A percentile compares a stretch with the other conserved stretches of the same genome.
These are phyloP conservation scores for Neckera pumila DNA, from an alignment of 225 moss, liverwort and hornwort species.

Conservation along the genomic window DNA sequence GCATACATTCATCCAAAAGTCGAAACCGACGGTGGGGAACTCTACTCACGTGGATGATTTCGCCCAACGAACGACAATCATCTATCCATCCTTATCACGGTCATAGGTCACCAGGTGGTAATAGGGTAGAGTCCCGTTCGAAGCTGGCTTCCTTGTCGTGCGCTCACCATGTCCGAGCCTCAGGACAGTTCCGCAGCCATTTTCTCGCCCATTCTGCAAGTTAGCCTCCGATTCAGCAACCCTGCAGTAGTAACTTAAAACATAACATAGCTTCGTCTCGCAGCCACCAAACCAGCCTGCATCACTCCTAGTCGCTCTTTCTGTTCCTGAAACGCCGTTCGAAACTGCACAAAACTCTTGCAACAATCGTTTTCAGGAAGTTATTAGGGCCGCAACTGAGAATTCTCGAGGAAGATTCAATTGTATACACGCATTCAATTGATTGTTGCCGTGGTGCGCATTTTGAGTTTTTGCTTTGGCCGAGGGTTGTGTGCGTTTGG, in stretches of 20 bases:
- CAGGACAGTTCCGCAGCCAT: neutral
- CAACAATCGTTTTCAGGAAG: neutral
- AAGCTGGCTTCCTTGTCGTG: neutral
- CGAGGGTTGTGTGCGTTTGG: neutral
- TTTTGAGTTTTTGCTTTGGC: neutral
- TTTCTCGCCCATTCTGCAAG: neutral
- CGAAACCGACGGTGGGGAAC: neutral
- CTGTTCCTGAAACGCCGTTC: neutral
- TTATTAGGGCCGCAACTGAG: neutral
- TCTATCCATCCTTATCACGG: neutral
- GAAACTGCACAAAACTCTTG: neutral
- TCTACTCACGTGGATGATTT: neutral
- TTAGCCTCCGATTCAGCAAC: neutral
- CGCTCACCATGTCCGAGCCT: neutral
- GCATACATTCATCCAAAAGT: neutral
- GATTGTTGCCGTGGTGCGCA: neutral
- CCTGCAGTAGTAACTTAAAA: neutral
- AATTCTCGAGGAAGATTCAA: neutral
- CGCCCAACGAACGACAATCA: rapidly evolving
- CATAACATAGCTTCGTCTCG: neutral
- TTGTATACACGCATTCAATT: neutral
- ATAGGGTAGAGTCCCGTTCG: neutral
- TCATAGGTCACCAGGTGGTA: neutral
- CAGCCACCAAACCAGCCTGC: neutral
- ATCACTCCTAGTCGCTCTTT: neutral